Evolutionary conservation across 2,329 filamentous ascomycete genomes (phyloP).

Genomic region (Arthroderma uncinatum): DNA sequence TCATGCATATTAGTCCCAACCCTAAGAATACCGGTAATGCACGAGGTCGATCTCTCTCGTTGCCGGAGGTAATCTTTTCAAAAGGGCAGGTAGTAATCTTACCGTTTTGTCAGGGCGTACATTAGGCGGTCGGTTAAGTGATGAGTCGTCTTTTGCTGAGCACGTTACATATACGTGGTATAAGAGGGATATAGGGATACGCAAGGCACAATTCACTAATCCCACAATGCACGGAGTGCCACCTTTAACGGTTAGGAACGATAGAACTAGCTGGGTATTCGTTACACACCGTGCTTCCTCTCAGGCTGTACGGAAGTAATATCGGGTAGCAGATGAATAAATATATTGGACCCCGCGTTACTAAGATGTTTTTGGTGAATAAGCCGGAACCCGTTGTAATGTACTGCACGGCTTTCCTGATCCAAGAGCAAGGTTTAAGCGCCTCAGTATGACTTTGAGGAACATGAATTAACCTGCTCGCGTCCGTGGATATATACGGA

Average conservation of each 20-base stretch:
- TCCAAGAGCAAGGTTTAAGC: neutral
- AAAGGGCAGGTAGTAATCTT: constrained; percentile 5
- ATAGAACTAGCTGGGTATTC: neutral
- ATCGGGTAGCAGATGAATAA: neutral
- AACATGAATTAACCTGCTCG: neutral
- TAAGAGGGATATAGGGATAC: neutral
- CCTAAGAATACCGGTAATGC: neutral
- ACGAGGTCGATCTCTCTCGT: neutral
- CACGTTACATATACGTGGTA: neutral
- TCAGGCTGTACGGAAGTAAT: neutral
- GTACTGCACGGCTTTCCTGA: neutral
- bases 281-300: neutral
- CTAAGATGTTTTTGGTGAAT: neutral
- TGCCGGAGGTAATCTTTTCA: neutral
- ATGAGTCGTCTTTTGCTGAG: neutral
- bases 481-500: neutral
- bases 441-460: neutral
- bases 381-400: neutral
- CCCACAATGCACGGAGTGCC: neutral
- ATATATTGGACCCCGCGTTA: constrained; percentile 1
- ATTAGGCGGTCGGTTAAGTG: neutral
- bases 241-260: neutral
- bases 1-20: neutral
- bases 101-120: neutral
- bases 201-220: neutral